A percentile compares a stretch with the other conserved stretches of the same genome.
phyloP scores from a whole-genome alignment of 1,284 basidiomycete species.

The Pseudozyma tsukubaensis region DNA sequence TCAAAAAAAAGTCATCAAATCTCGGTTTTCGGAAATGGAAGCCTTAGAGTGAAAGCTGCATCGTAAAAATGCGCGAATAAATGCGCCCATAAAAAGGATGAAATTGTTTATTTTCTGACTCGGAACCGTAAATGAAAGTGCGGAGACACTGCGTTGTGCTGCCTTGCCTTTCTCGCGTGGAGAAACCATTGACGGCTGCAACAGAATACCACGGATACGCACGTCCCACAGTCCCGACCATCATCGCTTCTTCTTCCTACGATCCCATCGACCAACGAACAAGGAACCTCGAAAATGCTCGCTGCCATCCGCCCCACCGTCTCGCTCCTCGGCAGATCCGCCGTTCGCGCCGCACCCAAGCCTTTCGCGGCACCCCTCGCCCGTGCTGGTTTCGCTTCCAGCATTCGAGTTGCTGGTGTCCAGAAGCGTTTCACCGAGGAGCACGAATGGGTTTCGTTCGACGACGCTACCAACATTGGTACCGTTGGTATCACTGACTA shows the following conservation, averaged over 20 bases:
- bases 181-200: too few species aligned
- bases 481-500: constrained; percentile 91
- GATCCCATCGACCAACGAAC: neutral
- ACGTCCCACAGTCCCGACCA: constrained; percentile 18
- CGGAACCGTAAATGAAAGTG: neutral
- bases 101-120: neutral
- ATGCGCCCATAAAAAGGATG: neutral
- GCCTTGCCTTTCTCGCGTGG: neutral
- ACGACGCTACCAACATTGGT: constrained; percentile 82
- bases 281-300: constrained; percentile 17
- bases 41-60: neutral
- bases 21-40: constrained; percentile 6
- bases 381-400: constrained; percentile 44
- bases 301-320: constrained; percentile 37
- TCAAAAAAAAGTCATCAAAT: neutral
- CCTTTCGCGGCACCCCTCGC: constrained; percentile 26
- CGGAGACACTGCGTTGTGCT: neutral
- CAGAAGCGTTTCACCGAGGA: constrained; percentile 75
- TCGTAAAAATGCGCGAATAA: too few species aligned
- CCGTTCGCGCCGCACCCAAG: constrained; percentile 37
- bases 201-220: constrained; percentile 1
- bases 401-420: constrained; percentile 28
- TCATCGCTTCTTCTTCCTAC: constrained; percentile 1
- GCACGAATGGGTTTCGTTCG: constrained; percentile 88
- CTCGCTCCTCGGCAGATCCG: constrained; percentile 22